Percentiles rank a stretch among this genome's conserved stretches.
Conservation (phyloP, 2,329 filamentous ascomycete genomes). For the Berkeleyomyces rouxiae region DNA sequence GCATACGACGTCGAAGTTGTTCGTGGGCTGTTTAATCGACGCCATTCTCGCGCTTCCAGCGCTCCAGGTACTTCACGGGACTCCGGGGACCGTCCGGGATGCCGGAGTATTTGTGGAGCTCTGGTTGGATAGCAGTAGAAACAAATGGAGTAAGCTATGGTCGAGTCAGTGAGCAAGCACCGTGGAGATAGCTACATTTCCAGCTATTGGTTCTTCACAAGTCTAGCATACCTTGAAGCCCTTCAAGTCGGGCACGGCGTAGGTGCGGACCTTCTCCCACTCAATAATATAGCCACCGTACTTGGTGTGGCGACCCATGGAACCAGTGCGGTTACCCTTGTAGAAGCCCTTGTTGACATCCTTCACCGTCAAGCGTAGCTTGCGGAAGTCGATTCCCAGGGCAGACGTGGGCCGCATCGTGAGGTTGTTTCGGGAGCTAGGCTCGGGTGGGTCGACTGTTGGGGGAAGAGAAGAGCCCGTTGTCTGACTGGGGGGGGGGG, state of each 20-base stretch:
- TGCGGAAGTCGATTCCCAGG: slow-evolving; percentile 53
- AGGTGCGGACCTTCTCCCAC: slow-evolving; percentile 78
- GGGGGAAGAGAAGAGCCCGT: neutral
- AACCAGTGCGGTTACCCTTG: slow-evolving; percentile 82
- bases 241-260: slow-evolving; percentile 57
- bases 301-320: slow-evolving; percentile 72
- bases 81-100: slow-evolving; percentile 38
- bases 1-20: neutral
- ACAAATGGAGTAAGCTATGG: slow-evolving; percentile 66
- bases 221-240: slow-evolving; percentile 50
- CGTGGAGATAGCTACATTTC: neutral
- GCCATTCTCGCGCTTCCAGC: slow-evolving; percentile 54
- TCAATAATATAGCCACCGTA: slow-evolving; percentile 74
- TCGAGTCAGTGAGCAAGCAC: neutral
- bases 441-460: neutral
- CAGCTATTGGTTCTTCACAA: neutral
- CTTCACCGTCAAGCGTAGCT: slow-evolving; percentile 76
- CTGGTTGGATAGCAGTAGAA: slow-evolving; percentile 37
- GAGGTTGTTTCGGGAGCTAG: neutral
- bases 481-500: neutral
- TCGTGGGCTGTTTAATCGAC: slow-evolving; percentile 27
- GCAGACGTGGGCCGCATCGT: slow-evolving; percentile 51
- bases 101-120: slow-evolving; percentile 37
- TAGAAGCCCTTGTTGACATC: slow-evolving; percentile 88
- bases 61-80: slow-evolving; percentile 43